Evolutionary conservation across 495 filamentous ascomycete genomes (phyloP).

Genomic region (Cryomyces antarcticus): DNA sequence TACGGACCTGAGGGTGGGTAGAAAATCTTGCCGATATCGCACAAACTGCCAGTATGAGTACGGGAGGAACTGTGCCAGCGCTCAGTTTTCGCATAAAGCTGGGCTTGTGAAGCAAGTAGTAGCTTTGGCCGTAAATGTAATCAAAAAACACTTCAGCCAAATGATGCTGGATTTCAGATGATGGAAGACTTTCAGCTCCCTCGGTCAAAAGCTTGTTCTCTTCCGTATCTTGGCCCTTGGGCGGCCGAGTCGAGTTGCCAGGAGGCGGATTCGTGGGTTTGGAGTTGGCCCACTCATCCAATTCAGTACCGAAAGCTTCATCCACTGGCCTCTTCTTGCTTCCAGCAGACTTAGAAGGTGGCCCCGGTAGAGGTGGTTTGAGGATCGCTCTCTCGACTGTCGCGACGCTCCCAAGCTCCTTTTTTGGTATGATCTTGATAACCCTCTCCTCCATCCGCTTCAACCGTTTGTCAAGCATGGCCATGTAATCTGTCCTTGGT

Average conservation of each 20-base stretch:
- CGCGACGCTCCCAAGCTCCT: slow-evolving; percentile 39
- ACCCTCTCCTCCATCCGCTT: slow-evolving; percentile 90
- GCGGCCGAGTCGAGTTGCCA: slow-evolving; percentile 28
- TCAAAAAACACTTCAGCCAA: slow-evolving; percentile 91
- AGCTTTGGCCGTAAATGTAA: slow-evolving; percentile 86
- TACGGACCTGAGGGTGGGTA: slow-evolving; percentile 71
- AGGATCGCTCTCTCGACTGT: slow-evolving; percentile 55
- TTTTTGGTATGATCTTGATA: slow-evolving; percentile 84
- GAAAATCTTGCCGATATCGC: slow-evolving; percentile 88
- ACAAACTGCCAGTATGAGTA: slow-evolving; percentile 77
- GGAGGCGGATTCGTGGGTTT: slow-evolving; percentile 14
- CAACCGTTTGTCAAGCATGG: slow-evolving; percentile 79
- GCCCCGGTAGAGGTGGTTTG: slow-evolving; percentile 51
- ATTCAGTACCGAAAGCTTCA: slow-evolving; percentile 66
- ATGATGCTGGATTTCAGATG: slow-evolving; percentile 83
- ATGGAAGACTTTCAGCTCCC: slow-evolving; percentile 65
- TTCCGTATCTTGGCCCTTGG: slow-evolving; percentile 44
- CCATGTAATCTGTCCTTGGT: slow-evolving; percentile 97
- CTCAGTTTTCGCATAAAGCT: slow-evolving; percentile 68
- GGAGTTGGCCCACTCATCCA: slow-evolving; percentile 65
- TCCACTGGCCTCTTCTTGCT: slow-evolving; percentile 73
- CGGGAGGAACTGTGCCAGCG: slow-evolving; percentile 53
- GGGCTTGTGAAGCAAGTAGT: slow-evolving; percentile 88
- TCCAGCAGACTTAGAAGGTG: slow-evolving; percentile 27
- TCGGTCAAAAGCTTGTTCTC: slow-evolving; percentile 55